Evolutionary conservation across 2,329 filamentous ascomycete species (phyloP).

Genomic region (Chaetomium strumarium): DNA sequence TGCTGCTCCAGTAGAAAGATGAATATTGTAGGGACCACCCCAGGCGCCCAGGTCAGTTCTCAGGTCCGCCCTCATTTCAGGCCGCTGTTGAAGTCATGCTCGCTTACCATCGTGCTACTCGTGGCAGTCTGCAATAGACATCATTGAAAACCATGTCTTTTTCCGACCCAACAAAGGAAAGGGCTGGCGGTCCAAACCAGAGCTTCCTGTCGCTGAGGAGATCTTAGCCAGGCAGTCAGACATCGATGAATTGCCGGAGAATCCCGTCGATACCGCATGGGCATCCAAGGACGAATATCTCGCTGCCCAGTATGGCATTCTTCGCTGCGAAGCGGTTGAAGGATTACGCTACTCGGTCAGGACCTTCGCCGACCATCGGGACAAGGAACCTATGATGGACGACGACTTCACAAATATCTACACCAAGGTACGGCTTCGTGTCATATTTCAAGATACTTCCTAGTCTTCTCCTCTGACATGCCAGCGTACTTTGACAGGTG

Average conservation of each 20-base stretch:
- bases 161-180: slow-evolving; percentile 7
- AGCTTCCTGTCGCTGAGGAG: slow-evolving; percentile 50
- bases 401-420: slow-evolving; percentile 57
- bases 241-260: slow-evolving; percentile 38
- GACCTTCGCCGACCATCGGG: slow-evolving; percentile 39
- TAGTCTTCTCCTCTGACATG: too few relatives aligned
- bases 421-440: slow-evolving; percentile 49
- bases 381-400: slow-evolving; percentile 46
- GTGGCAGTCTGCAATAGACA: slow-evolving; percentile 9
- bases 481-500: slow-evolving; percentile 42
- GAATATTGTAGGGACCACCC: not conserved
- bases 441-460: too few relatives aligned
- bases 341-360: slow-evolving; percentile 62
- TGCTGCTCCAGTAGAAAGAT: too few relatives aligned
- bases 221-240: slow-evolving; percentile 36
- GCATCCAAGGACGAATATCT: slow-evolving; percentile 60
- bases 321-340: slow-evolving; percentile 68
- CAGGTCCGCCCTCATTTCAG: too few relatives aligned
- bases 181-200: slow-evolving; percentile 35
- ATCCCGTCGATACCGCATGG: slow-evolving; percentile 54
- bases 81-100: not conserved
- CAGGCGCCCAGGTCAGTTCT: slow-evolving; percentile 1
- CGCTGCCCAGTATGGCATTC: slow-evolving; percentile 65
- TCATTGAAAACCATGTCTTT: slow-evolving; percentile 16
- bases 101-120: not conserved